These are phyloP conservation scores for Gossypium laxum DNA, from an alignment of 441 rosid genomes.

Conservation along the genomic window DNA sequence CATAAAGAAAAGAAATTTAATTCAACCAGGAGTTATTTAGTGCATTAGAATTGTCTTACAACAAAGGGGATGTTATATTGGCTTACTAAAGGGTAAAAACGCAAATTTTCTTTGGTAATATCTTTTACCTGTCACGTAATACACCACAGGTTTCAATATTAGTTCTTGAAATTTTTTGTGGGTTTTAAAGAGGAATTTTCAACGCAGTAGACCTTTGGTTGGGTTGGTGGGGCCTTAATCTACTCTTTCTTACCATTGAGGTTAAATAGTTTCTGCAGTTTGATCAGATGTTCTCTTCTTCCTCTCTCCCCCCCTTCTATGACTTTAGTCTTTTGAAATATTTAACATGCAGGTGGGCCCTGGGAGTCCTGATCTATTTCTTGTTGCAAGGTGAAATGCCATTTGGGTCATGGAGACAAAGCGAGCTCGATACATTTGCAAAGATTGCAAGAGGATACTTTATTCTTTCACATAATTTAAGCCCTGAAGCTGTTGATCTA, in stretches of 20 bases:
- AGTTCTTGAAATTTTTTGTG: neutral
- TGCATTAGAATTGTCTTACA: neutral
- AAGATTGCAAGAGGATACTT: constrained; percentile 75
- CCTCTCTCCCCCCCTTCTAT: neutral
- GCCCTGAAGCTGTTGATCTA: constrained; percentile 64
- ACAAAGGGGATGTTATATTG: neutral
- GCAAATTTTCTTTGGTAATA: neutral
- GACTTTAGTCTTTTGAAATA: neutral
- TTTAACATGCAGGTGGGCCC: constrained; percentile 65
- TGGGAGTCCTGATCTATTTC: constrained; percentile 76
- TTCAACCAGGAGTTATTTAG: neutral
- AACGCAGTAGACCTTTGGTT: neutral
- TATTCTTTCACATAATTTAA: constrained; percentile 44
- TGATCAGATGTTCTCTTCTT: neutral
- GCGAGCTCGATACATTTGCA: constrained; percentile 62
- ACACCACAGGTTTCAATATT: neutral
- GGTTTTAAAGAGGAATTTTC: neutral
- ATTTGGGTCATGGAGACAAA: constrained; percentile 83
- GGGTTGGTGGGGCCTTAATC: neutral
- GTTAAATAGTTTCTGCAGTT: neutral
- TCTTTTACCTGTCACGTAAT: neutral
- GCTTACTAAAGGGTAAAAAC: neutral
- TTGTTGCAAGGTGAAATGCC: constrained; percentile 81
- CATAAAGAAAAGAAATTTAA: neutral
- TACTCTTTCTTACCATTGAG: neutral